These are phyloP conservation scores for Arxiozyma slooffiae DNA, from an alignment of 1,139 yeast genomes.

Conservation along the genomic window DNA sequence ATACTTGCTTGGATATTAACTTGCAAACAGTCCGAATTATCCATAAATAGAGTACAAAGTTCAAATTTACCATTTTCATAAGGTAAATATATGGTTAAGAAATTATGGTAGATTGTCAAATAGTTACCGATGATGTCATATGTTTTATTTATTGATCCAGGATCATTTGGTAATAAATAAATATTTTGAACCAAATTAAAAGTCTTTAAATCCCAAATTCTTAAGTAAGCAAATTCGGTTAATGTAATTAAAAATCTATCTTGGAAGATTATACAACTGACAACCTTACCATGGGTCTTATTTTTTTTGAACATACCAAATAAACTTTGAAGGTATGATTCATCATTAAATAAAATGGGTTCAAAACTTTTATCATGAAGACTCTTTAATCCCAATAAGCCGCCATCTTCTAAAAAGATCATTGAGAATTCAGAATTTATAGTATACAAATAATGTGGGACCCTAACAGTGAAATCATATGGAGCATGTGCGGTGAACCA, in stretches of 20 bases:
- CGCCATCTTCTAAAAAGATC: constrained; percentile 64
- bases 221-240: constrained; percentile 32
- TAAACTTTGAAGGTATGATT: constrained; percentile 42
- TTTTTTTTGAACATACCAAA: constrained; percentile 23
- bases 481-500: constrained; percentile 67
- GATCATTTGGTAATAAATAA: constrained; percentile 25
- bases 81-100: constrained; percentile 34
- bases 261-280: constrained; percentile 18
- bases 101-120: constrained; percentile 17
- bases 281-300: constrained; percentile 21
- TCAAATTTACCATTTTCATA: constrained; percentile 38
- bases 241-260: constrained; percentile 21
- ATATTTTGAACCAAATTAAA: constrained; percentile 33
- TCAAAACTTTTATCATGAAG: constrained; percentile 35
- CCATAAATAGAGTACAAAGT: constrained; percentile 32
- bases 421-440: constrained; percentile 38
- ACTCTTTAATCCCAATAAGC: constrained; percentile 45
- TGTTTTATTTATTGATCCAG: constrained; percentile 10
- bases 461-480: constrained; percentile 61
- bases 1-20: constrained; percentile 11
- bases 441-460: constrained; percentile 47
- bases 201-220: constrained; percentile 45
- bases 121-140: constrained; percentile 21
- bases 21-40: constrained; percentile 15
- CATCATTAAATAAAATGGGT: constrained; percentile 46